Percentiles rank a stretch among this genome's conserved stretches.
These are phyloP conservation scores for Parastagonospora avenae DNA, from an alignment of 2,329 filamentous ascomycete species.

Conservation along the genomic window DNA sequence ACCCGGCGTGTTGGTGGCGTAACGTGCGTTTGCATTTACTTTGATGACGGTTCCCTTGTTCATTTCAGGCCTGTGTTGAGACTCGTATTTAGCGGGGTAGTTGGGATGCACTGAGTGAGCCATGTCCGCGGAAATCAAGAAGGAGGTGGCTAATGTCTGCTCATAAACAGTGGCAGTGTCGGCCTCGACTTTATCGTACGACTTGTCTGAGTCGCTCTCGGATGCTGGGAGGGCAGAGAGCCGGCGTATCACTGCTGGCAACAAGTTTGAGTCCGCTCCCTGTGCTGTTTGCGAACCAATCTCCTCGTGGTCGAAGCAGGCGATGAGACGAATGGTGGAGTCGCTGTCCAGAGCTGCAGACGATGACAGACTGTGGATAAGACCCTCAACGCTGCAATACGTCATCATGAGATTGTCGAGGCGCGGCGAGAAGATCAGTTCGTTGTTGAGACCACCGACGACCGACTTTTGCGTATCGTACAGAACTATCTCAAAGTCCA, in stretches of 20 bases:
- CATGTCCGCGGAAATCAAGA: conserved; percentile 97
- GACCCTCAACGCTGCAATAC: conserved; percentile 84
- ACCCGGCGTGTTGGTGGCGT: conserved; percentile 94
- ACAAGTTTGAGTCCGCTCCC: conserved; percentile 88
- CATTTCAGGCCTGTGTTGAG: conserved; percentile 88
- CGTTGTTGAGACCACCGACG: conserved; percentile 87
- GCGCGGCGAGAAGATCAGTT: conserved; percentile 94
- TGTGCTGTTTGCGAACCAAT: conserved; percentile 92
- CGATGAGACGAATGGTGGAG: conserved; percentile 82
- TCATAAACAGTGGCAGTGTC: conserved; percentile 82
- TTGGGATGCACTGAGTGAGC: conserved; percentile 96
- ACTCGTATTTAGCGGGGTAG: conserved; percentile 89
- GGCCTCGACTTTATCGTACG: conserved; percentile 65
- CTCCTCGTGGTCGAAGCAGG: conserved; percentile 97
- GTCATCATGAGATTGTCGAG: conserved; percentile 97
- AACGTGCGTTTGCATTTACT: conserved; percentile 95
- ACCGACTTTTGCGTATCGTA: conserved; percentile 94
- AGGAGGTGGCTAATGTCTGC: conserved; percentile 87
- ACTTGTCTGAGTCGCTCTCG: conserved; percentile 63
- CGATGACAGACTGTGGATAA: conserved; percentile 77
- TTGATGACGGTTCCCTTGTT: conserved; percentile 98
- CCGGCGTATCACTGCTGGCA: conserved; percentile 84
- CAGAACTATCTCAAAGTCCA: conserved; percentile 96
- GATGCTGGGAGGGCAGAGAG: conserved; percentile 77
- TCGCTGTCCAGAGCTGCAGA: conserved; percentile 73